Evolutionary conservation across 1,284 basidiomycete species (phyloP), one percentile per base, ranked within the genome.

Genomic region (Acaromyces ingoldii): DNA sequence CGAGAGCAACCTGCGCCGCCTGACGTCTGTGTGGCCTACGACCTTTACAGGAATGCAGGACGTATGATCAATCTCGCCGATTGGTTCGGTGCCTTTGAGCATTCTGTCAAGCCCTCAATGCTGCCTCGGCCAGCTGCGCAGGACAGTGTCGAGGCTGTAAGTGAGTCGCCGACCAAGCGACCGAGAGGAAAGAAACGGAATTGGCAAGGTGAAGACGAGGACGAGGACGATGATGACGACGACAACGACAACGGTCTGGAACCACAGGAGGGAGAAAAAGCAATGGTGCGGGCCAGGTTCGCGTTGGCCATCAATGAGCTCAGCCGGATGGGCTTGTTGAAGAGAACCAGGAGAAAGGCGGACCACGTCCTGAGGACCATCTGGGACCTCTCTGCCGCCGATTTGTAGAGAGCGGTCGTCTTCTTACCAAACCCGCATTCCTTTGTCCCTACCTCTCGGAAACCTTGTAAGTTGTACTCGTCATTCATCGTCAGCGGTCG

Each of bases 31-130:
- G 47, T 60, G 11, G 29, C 62, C 15, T 73, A 64, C 42, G 39
- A 51, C 26, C 51, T 70, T 25, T 73, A 72, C 42, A 44, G 62
- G n/a, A 64, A 71, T 33, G 58, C 62, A 19, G 62, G 63, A 34
- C 64, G 67, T 49, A 60, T 70, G 53, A 64, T 73, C 49, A 73
- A 72, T 26, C 49, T 73, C 4, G 65, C 65, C 2, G 70, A 73
- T 43, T 73, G 71, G 71, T 70, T 49, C 45, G 62, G 67, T 15
- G 68, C 68, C 1, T 73, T 72, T 53, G 51, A 56, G 43, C 60
- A 68, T 47, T 55, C 50, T 17, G 47, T 70, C 10, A 57, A 63
- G 25, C 25, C 29, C 9, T 15, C 37, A 17, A 26, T 25, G 4
- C n/a, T n/a, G n/a, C n/a, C n/a, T n/a, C n/a, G n/a, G n/a, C n/a